Conservation (phyloP, 78 protist genomes). For the Neovahlkampfia damariscottae region DNA sequence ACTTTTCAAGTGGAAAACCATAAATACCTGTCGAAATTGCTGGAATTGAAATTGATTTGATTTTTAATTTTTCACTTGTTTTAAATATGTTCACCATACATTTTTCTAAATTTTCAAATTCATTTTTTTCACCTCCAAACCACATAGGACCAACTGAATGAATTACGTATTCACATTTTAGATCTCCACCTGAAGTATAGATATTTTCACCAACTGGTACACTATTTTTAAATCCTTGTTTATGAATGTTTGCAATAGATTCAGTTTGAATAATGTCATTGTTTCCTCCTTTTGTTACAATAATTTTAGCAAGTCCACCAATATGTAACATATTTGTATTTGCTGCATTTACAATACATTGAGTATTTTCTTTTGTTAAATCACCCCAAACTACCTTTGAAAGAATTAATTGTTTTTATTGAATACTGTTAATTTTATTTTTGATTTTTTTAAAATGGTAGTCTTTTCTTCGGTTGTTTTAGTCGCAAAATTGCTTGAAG, state of each 20-base stretch:
- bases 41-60: not conserved
- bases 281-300: not conserved
- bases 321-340: not conserved
- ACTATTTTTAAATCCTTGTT: not conserved
- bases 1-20: no score
- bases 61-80: not conserved
- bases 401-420: no score
- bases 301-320: conserved; percentile 1
- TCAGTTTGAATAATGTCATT: not conserved
- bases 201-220: not conserved
- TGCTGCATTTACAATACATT: conserved; percentile 9
- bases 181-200: not conserved
- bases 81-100: not conserved
- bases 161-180: not conserved
- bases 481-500: no score
- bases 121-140: not conserved
- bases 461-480: no score
- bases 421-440: no score
- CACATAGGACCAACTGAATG: conserved; percentile 18
- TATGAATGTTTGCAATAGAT: not conserved
- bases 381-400: conserved; percentile 9
- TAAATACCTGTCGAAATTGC: conserved; percentile 12
- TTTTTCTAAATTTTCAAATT: not conserved
- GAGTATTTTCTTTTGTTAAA: not conserved
- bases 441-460: no score